A percentile compares a stretch with the other conserved stretches of the same genome.
These are phyloP conservation scores for Anthoceros angustus DNA, from an alignment of 225 moss, liverwort and hornwort genomes.

Conservation along the genomic window DNA sequence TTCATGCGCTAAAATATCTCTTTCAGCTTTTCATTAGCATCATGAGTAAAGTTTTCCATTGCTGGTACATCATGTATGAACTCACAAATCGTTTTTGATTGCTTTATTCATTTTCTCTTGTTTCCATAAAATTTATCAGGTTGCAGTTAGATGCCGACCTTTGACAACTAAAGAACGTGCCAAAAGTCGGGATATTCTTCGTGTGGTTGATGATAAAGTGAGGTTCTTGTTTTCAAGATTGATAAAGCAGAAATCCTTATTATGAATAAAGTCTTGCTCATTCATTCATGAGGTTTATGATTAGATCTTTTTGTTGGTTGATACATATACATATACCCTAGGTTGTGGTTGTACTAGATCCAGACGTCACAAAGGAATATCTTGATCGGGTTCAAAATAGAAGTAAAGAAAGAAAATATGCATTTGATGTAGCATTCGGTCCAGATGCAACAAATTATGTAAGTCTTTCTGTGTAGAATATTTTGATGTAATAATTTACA, in stretches of 20 bases:
- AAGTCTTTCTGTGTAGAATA: not conserved
- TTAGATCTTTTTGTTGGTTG: not conserved
- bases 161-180: slow-evolving; percentile 43
- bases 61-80: no score
- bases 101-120: not conserved
- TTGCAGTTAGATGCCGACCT: slow-evolving; percentile 70
- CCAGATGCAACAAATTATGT: slow-evolving; percentile 50
- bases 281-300: not conserved
- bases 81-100: not conserved
- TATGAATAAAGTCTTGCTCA: not conserved
- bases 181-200: slow-evolving; percentile 60
- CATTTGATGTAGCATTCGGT: slow-evolving; percentile 69
- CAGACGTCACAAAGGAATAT: slow-evolving; percentile 63
- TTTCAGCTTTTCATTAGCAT: no score
- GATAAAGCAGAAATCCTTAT: not conserved
- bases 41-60: no score
- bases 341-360: slow-evolving; percentile 76
- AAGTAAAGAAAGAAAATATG: slow-evolving; percentile 71
- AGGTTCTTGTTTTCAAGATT: not conserved
- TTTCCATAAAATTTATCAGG: slow-evolving; percentile 17
- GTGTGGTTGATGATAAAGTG: slow-evolving; percentile 71
- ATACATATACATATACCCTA: not conserved
- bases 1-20: no score
- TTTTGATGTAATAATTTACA: not conserved
- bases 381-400: slow-evolving; percentile 68